These are phyloP conservation scores for Fusarium annulatum DNA, from an alignment of 2,329 filamentous ascomycete species.

Conservation along the genomic window DNA sequence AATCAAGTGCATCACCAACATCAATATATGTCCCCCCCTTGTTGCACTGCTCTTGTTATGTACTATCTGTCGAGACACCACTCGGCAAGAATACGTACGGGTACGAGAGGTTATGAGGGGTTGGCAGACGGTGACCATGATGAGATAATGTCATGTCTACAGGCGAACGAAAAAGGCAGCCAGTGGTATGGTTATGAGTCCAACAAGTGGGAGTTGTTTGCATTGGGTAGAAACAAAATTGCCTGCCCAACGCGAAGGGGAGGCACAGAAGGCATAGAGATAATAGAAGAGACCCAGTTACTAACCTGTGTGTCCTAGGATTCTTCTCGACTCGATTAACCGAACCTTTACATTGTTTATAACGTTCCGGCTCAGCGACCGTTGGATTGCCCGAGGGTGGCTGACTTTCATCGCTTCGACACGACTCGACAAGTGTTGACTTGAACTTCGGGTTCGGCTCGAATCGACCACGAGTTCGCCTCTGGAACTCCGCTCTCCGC, in stretches of 20 bases:
- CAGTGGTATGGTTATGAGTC: neutral
- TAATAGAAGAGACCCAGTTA: conserved; percentile 8
- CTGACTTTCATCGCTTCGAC: conserved; percentile 12
- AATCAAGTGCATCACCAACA: neutral
- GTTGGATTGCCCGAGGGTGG: conserved; percentile 8
- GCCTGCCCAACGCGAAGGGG: conserved; percentile 4
- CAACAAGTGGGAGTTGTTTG: neutral
- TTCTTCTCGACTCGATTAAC: conserved; percentile 6
- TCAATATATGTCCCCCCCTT: neutral
- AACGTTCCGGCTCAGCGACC: conserved; percentile 3
- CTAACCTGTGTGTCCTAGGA: conserved; percentile 29
- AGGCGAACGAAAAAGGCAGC: neutral
- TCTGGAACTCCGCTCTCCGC: conserved; percentile 33
- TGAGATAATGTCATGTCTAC: neutral
- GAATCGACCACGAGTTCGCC: conserved; percentile 31
- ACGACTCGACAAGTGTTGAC: conserved; percentile 16
- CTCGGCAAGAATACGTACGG: neutral
- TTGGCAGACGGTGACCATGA: neutral
- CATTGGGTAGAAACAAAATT: conserved; percentile 12
- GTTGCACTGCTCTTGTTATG: neutral
- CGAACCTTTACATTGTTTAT: conserved; percentile 15
- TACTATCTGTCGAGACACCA: neutral
- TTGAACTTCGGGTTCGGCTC: conserved; percentile 32
- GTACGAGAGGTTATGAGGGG: neutral
- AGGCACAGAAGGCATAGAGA: conserved; percentile 6